These are phyloP conservation scores for Taphrina deformans DNA, from an alignment of 1,139 yeast genomes.

Conservation along the genomic window DNA sequence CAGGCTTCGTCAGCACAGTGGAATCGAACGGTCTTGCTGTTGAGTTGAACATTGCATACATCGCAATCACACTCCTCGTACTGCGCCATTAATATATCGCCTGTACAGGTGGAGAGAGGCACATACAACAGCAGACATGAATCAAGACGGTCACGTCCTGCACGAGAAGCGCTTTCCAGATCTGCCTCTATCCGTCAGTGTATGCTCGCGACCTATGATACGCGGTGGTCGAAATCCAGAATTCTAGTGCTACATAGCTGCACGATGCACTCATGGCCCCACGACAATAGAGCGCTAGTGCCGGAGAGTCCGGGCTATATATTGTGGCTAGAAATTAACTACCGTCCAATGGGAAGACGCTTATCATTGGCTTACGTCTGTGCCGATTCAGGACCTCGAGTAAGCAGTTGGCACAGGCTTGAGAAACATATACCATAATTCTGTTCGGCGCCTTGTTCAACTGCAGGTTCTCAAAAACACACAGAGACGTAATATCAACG, in stretches of 20 bases:
- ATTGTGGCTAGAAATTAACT: neutral
- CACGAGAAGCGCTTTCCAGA: neutral
- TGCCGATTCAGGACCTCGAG: no score
- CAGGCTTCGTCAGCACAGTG: constrained; percentile 30
- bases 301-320: neutral
- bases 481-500: no score
- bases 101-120: neutral
- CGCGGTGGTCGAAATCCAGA: no score
- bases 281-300: neutral
- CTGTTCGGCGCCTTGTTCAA: no score
- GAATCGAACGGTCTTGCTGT: constrained; percentile 29
- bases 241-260: neutral
- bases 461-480: no score
- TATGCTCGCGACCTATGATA: no score
- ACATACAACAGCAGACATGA: constrained; percentile 28
- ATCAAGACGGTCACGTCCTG: neutral
- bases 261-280: neutral
- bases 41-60: constrained; percentile 66
- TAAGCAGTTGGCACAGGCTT: no score
- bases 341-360: neutral
- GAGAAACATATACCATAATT: no score
- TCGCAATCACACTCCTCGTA: constrained; percentile 78
- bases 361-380: neutral
- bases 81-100: neutral
- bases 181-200: no score